A percentile compares a stretch with the other conserved stretches of the same genome.
Conservation (phyloP, 2,329 filamentous ascomycete species). For the Xylariaceae sp. region DNA sequence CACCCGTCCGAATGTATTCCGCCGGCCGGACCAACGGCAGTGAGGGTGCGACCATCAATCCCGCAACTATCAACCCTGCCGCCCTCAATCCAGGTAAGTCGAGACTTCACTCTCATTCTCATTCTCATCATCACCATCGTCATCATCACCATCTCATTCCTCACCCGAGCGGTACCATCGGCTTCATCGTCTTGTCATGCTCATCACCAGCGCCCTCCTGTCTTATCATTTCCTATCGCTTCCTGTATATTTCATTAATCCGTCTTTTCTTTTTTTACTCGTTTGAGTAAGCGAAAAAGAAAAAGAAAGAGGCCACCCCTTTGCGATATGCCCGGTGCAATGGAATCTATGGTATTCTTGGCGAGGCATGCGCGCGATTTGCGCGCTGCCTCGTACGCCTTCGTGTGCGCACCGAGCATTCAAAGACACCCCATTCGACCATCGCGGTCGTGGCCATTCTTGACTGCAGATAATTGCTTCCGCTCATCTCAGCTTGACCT, state of each 20-base stretch:
- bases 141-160: neutral
- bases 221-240: slow-evolving; percentile 8
- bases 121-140: neutral
- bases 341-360: slow-evolving; percentile 8
- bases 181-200: slow-evolving; percentile 1
- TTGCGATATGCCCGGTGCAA: neutral
- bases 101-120: slow-evolving; percentile 23
- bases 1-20: slow-evolving; percentile 51
- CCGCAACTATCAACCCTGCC: slow-evolving; percentile 71
- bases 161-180: no score
- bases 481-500: slow-evolving; percentile 18
- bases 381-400: slow-evolving; percentile 16
- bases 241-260: slow-evolving; percentile 3
- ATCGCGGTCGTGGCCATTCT: slow-evolving; percentile 3
- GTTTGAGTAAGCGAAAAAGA: neutral
- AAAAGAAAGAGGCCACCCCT: neutral
- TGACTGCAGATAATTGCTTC: slow-evolving; percentile 20
- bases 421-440: slow-evolving; percentile 1
- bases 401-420: slow-evolving; percentile 16
- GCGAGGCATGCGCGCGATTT: slow-evolving; percentile 16
- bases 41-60: slow-evolving; percentile 86
- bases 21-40: slow-evolving; percentile 62
- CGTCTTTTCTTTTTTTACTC: neutral
- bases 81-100: slow-evolving; percentile 55
- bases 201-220: neutral